Percentiles rank a stretch among this genome's conserved stretches.
phyloP scores from a whole-genome alignment of 495 filamentous ascomycete species.

The Aspergillus steynii region DNA sequence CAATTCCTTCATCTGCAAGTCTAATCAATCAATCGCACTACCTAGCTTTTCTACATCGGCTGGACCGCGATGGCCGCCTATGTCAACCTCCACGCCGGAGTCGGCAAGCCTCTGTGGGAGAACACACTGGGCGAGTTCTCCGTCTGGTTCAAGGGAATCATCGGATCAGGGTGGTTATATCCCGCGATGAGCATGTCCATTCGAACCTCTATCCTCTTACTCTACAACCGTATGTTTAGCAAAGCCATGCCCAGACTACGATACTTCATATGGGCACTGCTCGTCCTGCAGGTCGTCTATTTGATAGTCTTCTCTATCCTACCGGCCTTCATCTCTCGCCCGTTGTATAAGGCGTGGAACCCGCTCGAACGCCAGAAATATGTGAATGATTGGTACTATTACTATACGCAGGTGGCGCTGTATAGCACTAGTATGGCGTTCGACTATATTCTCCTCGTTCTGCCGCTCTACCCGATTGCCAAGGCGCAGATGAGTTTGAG shows the following conservation, averaged over 20 bases:
- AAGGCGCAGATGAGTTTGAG: not conserved
- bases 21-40: no score
- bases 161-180: not conserved
- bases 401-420: not conserved
- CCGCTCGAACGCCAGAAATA: not conserved
- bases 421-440: conserved; percentile 4
- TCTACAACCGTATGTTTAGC: not conserved
- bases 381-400: conserved; percentile 2
- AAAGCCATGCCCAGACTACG: not conserved
- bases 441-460: not conserved
- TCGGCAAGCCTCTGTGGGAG: not conserved
- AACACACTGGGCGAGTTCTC: not conserved
- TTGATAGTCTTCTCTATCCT: not conserved
- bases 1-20: no score
- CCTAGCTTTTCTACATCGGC: not conserved
- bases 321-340: not conserved
- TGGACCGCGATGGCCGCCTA: conserved; percentile 5
- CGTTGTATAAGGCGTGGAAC: not conserved
- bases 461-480: not conserved
- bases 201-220: not conserved
- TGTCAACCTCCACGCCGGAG: conserved; percentile 1
- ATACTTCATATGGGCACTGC: not conserved
- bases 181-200: conserved; percentile 4
- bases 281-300: conserved; percentile 1
- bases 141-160: conserved; percentile 1